Conservation (phyloP, 495 filamentous ascomycete genomes). For the Lasiosphaeris hirsuta region DNA sequence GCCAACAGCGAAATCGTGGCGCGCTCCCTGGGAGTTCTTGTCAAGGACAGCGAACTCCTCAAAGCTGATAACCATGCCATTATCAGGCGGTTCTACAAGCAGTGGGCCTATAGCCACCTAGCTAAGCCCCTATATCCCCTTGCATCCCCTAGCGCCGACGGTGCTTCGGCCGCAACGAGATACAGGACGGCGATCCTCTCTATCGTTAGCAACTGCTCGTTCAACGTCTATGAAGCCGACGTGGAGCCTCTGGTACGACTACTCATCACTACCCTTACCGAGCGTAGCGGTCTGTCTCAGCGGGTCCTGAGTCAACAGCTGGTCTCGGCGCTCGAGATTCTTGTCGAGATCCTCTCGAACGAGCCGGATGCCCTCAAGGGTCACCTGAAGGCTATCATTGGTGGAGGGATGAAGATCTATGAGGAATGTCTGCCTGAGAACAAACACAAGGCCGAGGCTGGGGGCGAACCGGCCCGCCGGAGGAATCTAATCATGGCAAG, state of each 20-base stretch:
- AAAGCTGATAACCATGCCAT: constrained; percentile 29
- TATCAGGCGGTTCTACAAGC: constrained; percentile 31
- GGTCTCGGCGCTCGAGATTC: constrained; percentile 35
- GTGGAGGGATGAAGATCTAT: constrained; percentile 29
- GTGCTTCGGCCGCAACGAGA: constrained; percentile 15
- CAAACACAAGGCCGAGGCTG: neutral
- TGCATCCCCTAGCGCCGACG: constrained; percentile 21
- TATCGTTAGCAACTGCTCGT: constrained; percentile 39
- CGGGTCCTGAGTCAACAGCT: constrained; percentile 19
- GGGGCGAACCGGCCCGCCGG: neutral
- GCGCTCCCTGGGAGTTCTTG: constrained; percentile 26
- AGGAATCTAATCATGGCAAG: constrained; percentile 13
- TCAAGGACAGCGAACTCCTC: constrained; percentile 23
- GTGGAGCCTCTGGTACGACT: constrained; percentile 33
- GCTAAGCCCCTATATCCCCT: constrained; percentile 27
- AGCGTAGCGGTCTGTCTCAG: constrained; percentile 6
- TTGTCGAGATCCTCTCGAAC: constrained; percentile 37
- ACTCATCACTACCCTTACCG: constrained; percentile 35
- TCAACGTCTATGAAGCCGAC: constrained; percentile 42
- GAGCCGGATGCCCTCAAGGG: constrained; percentile 33
- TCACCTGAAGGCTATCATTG: constrained; percentile 36
- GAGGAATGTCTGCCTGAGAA: constrained; percentile 22
- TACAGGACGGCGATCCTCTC: constrained; percentile 34
- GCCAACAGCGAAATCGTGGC: constrained; percentile 27
- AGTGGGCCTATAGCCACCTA: constrained; percentile 32